These are phyloP conservation scores for Arthromyces matolae DNA, from an alignment of 768 basidiomycete genomes.

Conservation along the genomic window DNA sequence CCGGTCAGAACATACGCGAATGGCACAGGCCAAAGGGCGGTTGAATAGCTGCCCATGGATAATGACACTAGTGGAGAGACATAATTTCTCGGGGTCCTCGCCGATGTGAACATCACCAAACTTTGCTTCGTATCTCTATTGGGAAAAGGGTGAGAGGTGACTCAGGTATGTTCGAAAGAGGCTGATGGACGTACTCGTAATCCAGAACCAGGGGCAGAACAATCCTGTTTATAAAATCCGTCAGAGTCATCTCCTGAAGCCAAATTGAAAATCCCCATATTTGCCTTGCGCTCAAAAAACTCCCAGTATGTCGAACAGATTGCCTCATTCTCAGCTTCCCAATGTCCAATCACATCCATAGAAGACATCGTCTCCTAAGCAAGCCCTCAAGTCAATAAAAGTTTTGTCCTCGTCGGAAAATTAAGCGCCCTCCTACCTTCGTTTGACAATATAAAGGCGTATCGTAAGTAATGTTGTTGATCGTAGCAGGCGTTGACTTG, in stretches of 20 bases:
- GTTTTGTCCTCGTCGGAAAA: no score
- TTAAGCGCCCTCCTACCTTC: constrained; percentile 2
- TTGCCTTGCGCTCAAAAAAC: not conserved
- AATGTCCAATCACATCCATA: not conserved
- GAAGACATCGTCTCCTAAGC: not conserved
- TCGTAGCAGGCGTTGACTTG: constrained; percentile 12
- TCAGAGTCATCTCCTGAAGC: not conserved
- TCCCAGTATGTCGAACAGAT: constrained; percentile 1
- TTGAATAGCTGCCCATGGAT: not conserved
- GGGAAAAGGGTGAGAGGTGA: not conserved
- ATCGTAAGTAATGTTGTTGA: constrained; percentile 14
- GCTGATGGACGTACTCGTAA: not conserved
- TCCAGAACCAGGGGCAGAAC: not conserved
- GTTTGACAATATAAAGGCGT: constrained; percentile 11
- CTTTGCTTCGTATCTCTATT: not conserved
- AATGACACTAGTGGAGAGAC: not conserved
- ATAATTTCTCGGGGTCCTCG: not conserved
- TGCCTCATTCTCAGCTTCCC: not conserved
- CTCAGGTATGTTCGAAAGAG: not conserved
- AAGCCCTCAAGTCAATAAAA: not conserved
- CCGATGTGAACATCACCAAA: not conserved
- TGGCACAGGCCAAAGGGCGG: not conserved
- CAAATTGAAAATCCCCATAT: not conserved
- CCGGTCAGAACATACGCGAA: not conserved
- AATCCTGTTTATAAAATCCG: not conserved